Evolutionary conservation across 257 asterid species (phyloP), one percentile per base, ranked within the genome.

Genomic region (Galeopsis tetrahit): DNA sequence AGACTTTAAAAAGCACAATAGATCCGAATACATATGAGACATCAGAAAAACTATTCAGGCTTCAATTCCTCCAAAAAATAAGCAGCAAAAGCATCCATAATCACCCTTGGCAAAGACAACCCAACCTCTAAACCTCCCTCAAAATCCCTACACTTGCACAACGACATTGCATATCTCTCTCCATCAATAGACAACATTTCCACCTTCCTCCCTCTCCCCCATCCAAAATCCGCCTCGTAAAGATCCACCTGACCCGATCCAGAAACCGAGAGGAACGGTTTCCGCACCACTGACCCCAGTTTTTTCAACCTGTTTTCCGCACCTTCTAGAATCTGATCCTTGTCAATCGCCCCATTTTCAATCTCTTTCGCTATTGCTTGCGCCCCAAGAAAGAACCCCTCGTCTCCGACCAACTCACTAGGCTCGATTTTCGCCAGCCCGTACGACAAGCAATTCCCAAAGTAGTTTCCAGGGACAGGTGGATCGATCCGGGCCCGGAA

Each of bases 181-280:
- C 51, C 73, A 48, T 85, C 89, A 21, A 75, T 78, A 0, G 84
- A 73, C 68, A 75, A 6, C 0, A 14, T 13, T 14, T 85, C 84
- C 33, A 43, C 17, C 61, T 83, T 85, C 15, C 28, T 39, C 3
- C 68, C 75, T 3, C 28, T 76, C 2, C 88, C 88, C 82, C 83
- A 82, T 4, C 90, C 85, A 44, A 79, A 85, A 78, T 83, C 89
- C 35, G 61, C 40, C 1, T 73, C 73, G 57, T 86, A 81, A 6
- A 79, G 42, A 64, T 83, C 73, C 2, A 65, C 61, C 36, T 55
- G 78, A 2, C 85, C 78, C 3, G 87, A 86, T 6, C 87, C 90
- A 13, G 78, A 57, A 7, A 81, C 72, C 1, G 70, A 4, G 7
- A 81, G 5, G 0, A 4, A 0, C 6, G 79, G 64, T 3, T 51